Conservation (phyloP, 805 yeast genomes). For the Wickerhamomyces bisporus region DNA sequence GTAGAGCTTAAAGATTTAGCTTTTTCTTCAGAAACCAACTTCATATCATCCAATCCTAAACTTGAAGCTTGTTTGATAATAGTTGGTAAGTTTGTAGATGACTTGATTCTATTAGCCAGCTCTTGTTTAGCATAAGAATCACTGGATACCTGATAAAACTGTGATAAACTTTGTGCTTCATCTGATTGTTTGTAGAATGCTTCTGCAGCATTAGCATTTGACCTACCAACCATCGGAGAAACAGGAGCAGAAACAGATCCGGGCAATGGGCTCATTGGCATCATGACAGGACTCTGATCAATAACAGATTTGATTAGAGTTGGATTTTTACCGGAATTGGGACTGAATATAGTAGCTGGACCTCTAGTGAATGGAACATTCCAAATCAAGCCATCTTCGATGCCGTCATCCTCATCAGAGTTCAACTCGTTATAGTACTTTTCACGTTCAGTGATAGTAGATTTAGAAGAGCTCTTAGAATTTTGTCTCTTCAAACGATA, state of each 20-base stretch:
- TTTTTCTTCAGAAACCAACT: conserved; percentile 42
- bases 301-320: conserved; percentile 16
- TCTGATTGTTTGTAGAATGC: conserved; percentile 15
- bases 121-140: conserved; percentile 13
- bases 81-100: conserved; percentile 27
- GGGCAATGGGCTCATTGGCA: conserved; percentile 48
- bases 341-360: conserved; percentile 18
- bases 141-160: conserved; percentile 19
- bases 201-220: too few relatives aligned
- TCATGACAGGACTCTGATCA: conserved; percentile 18
- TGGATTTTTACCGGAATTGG: conserved; percentile 22
- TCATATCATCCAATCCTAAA: conserved; percentile 50
- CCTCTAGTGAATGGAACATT: conserved; percentile 46
- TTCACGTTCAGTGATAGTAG: conserved; percentile 30
- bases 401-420: conserved; percentile 28
- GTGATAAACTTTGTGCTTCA: conserved; percentile 21
- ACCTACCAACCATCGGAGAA: conserved; percentile 2
- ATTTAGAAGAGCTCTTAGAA: conserved; percentile 28
- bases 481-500: conserved; percentile 35
- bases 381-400: conserved; percentile 40
- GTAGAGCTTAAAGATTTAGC: conserved; percentile 39
- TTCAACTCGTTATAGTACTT: conserved; percentile 32
- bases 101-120: conserved; percentile 13
- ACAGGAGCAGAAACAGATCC: conserved; percentile 23
- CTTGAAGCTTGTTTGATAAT: conserved; percentile 31